A percentile compares a stretch with the other conserved stretches of the same genome.
phyloP scores from a whole-genome alignment of 495 filamentous ascomycete genomes.

The Xylaria venustula region DNA sequence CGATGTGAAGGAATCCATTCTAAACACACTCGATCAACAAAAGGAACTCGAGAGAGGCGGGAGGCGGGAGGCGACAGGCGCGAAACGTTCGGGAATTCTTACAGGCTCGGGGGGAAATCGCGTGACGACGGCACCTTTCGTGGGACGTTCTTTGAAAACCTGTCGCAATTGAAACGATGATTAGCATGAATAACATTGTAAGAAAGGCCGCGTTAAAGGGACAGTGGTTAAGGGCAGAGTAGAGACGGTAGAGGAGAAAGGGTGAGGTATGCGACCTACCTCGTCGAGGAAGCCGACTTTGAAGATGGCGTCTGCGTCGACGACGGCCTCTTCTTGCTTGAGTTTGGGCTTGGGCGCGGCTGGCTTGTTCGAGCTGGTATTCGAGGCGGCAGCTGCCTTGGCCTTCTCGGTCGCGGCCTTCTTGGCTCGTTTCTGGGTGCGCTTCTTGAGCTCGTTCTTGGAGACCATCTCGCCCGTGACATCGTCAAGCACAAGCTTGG shows the following conservation, averaged over 20 bases:
- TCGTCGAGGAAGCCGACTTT: constrained; percentile 77
- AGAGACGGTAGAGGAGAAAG: neutral
- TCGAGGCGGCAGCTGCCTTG: constrained; percentile 37
- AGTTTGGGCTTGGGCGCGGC: constrained; percentile 38
- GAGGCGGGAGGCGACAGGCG: constrained; percentile 79
- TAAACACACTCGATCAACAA: neutral
- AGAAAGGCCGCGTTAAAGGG: too few species aligned
- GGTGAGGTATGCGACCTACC: neutral
- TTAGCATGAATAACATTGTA: too few species aligned
- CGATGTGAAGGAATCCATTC: constrained; percentile 76
- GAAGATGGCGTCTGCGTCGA: constrained; percentile 76
- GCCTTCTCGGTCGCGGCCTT: constrained; percentile 51
- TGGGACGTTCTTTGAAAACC: constrained; percentile 74
- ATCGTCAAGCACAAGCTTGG: constrained; percentile 63
- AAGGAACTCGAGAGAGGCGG: constrained; percentile 37
- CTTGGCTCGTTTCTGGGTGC: constrained; percentile 59
- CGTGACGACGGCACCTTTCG: constrained; percentile 64
- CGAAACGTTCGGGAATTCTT: neutral
- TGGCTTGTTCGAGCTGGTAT: constrained; percentile 24
- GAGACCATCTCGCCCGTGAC: constrained; percentile 67
- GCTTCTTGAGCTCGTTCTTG: constrained; percentile 66
- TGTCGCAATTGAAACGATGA: neutral
- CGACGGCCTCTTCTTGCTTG: constrained; percentile 44
- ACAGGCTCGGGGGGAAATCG: constrained; percentile 88
- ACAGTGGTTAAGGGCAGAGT: too few species aligned